Conservation (phyloP, 2,329 filamentous ascomycete genomes). For the Aspergillus versicolor region DNA sequence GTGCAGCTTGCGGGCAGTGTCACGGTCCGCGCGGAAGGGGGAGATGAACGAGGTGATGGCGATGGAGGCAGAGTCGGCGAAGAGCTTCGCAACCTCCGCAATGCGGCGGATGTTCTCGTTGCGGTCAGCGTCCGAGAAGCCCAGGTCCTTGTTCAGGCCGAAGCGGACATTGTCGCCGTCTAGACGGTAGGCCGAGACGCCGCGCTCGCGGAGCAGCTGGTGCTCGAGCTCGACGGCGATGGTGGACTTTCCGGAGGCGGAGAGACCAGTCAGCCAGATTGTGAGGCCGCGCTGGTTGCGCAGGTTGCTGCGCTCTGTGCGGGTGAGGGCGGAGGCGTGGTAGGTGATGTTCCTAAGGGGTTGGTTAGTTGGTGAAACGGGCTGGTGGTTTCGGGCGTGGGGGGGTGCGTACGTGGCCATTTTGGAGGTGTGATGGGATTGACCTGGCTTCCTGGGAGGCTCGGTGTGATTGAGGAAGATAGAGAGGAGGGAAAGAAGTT, state of each 20-base stretch:
- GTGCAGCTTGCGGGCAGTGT: conserved; percentile 79
- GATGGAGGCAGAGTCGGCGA: conserved; percentile 83
- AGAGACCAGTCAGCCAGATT: conserved; percentile 96
- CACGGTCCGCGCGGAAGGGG: conserved; percentile 83
- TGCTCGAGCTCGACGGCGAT: conserved; percentile 96
- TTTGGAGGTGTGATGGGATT: conserved; percentile 13
- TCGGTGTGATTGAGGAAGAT: not conserved
- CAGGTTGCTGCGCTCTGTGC: conserved; percentile 39
- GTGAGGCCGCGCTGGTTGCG: conserved; percentile 89
- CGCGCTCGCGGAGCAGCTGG: conserved; percentile 74
- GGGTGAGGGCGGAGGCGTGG: conserved; percentile 45
- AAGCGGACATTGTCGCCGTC: conserved; percentile 99
- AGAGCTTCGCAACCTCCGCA: conserved; percentile 93
- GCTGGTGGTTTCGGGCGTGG: not conserved
- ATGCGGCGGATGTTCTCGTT: conserved; percentile 98
- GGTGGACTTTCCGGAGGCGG: conserved; percentile 94
- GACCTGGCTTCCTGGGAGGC: not conserved
- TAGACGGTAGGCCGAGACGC: conserved; percentile 81
- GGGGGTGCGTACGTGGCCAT: conserved; percentile 38
- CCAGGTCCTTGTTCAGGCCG: conserved; percentile 95
- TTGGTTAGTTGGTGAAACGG: not conserved
- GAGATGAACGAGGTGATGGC: conserved; percentile 97
- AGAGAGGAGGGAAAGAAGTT: not conserved
- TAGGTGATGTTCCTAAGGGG: conserved; percentile 46
- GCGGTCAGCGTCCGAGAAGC: conserved; percentile 87